These are phyloP conservation scores for Pseudogymnoascus sp. DNA, from an alignment of 2,329 filamentous ascomycete genomes.

Conservation along the genomic window DNA sequence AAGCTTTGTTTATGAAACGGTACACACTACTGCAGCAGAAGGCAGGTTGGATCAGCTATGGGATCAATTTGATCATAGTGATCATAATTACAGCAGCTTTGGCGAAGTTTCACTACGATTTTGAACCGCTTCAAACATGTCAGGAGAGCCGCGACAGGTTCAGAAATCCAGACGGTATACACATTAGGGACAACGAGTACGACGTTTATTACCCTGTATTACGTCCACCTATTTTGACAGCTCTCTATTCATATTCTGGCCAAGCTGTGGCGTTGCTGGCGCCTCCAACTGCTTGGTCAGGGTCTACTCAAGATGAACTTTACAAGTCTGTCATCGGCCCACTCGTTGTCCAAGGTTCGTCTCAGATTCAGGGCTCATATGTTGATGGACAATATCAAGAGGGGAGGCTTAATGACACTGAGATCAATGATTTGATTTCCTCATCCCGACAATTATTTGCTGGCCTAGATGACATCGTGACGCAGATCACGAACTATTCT, in stretches of 20 bases:
- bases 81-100: conserved; percentile 51
- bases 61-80: conserved; percentile 52
- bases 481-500: conserved; percentile 15
- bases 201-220: background rate
- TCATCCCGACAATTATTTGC: background rate
- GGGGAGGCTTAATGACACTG: background rate
- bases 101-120: conserved; percentile 34
- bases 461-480: conserved; percentile 15
- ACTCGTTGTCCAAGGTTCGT: background rate
- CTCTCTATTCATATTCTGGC: conserved; percentile 14
- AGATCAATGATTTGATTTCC: background rate
- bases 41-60: conserved; percentile 45
- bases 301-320: conserved; percentile 17
- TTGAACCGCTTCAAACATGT: conserved; percentile 21
- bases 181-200: background rate
- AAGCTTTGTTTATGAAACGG: conserved; percentile 54
- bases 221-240: background rate
- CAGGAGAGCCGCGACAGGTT: conserved; percentile 15
- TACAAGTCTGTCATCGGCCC: conserved; percentile 11
- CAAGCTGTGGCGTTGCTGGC: conserved; percentile 17
- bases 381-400: background rate
- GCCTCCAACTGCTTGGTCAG: conserved; percentile 19
- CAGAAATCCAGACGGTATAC: conserved; percentile 10
- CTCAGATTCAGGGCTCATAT: background rate
- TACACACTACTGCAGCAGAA: conserved; percentile 53